A percentile compares a stretch with the other conserved stretches of the same genome.
phyloP scores from a whole-genome alignment of 1,139 yeast genomes.

The Blastobotrys serpentis region DNA sequence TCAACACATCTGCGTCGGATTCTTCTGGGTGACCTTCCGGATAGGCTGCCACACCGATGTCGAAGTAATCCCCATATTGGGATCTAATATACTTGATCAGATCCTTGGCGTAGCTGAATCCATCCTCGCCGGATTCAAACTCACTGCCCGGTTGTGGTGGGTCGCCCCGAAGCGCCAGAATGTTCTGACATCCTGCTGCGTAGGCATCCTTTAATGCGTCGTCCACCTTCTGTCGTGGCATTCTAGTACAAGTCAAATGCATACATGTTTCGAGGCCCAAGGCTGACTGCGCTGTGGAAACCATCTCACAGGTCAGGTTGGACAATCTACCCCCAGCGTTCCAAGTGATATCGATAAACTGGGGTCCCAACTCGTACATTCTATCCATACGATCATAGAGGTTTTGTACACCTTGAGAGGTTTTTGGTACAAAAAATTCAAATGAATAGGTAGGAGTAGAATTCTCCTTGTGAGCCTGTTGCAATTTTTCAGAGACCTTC shows the following conservation, averaged over 20 bases:
- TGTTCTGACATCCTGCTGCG: conserved; percentile 91
- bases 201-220: conserved; percentile 83
- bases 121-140: conserved; percentile 57
- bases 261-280: conserved; percentile 94
- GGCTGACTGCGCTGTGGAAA: conserved; percentile 87
- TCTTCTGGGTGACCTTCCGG: conserved; percentile 99
- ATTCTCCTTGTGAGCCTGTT: conserved; percentile 33
- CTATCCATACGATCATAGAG: conserved; percentile 96
- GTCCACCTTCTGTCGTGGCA: conserved; percentile 80
- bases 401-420: conserved; percentile 94
- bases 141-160: conserved; percentile 58
- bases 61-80: conserved; percentile 72
- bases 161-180: conserved; percentile 92
- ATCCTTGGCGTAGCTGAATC: conserved; percentile 76
- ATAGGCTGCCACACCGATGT: conserved; percentile 90
- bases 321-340: conserved; percentile 93
- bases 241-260: conserved; percentile 97
- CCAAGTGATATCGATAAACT: conserved; percentile 96
- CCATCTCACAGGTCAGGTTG: conserved; percentile 82
- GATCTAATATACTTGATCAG: conserved; percentile 71
- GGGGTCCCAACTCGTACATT: conserved; percentile 90
- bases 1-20: conserved; percentile 52
- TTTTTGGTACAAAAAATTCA: conserved; percentile 97
- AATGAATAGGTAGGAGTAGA: conserved; percentile 74
- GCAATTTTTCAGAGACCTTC: conserved; percentile 44